Evolutionary conservation across 306 rosid genomes (phyloP).

Genomic region (Cicer yamashitae): DNA sequence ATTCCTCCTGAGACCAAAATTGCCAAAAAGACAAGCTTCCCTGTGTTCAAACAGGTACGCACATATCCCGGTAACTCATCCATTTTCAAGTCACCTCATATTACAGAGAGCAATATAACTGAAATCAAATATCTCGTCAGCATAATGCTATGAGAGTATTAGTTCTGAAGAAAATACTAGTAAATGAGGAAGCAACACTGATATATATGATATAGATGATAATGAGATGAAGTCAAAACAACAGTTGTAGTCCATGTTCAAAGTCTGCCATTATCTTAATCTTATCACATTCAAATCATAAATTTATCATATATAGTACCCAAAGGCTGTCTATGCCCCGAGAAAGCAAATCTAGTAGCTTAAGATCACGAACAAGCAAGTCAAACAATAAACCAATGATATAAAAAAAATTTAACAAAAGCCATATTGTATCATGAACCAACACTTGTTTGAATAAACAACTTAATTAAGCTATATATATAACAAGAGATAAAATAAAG

Average conservation of each 20-base stretch:
- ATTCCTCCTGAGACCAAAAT: constrained; percentile 87
- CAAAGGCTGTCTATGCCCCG: constrained; percentile 22
- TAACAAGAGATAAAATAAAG: too few relatives aligned
- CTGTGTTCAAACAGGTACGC: constrained; percentile 70
- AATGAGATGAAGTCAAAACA: constrained; percentile 12
- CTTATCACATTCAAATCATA: constrained; percentile 6
- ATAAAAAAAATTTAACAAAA: background rate
- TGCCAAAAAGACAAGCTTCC: constrained; percentile 78
- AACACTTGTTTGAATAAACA: constrained; percentile 3
- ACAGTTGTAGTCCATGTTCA: background rate
- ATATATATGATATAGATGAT: background rate
- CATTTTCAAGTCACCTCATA: constrained; percentile 73
- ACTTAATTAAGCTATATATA: background rate
- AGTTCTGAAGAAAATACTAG: constrained; percentile 8
- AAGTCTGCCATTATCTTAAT: background rate
- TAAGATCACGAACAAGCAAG: constrained; percentile 28
- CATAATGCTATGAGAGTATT: constrained; percentile 17
- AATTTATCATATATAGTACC: background rate
- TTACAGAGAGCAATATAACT: constrained; percentile 52
- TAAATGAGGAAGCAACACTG: constrained; percentile 12
- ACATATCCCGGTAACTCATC: constrained; percentile 79
- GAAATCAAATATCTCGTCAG: constrained; percentile 38
- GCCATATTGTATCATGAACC: background rate
- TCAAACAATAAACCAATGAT: constrained; percentile 10
- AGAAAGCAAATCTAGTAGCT: constrained; percentile 12